phyloP scores from a whole-genome alignment of 1,284 basidiomycete genomes.

The Pseudozyma thailandica region DNA sequence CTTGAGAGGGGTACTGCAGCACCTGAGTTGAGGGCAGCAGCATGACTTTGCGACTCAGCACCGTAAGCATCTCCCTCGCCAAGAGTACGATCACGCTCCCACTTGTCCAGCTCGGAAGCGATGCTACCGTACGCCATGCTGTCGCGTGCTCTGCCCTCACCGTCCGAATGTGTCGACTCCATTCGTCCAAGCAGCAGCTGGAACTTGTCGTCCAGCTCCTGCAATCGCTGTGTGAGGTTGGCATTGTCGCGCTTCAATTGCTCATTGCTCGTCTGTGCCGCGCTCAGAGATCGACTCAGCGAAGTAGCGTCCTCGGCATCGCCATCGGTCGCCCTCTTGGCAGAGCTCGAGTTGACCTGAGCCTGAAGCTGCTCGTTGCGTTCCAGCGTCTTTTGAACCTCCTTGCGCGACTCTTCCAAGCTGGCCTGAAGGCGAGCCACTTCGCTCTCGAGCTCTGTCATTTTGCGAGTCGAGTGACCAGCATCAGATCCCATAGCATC shows the following conservation, averaged over 20 bases:
- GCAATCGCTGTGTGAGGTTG: slow-evolving; percentile 47
- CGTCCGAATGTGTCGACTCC: slow-evolving; percentile 50
- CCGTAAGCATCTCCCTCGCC: slow-evolving; percentile 24
- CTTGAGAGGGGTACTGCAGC: slow-evolving; percentile 23
- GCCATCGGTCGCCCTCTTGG: slow-evolving; percentile 4
- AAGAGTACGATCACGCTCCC: slow-evolving; percentile 48
- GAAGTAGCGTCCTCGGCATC: slow-evolving; percentile 12
- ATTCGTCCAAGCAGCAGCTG: slow-evolving; percentile 55
- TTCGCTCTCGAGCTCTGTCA: slow-evolving; percentile 53
- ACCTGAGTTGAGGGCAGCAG: neutral
- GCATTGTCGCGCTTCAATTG: slow-evolving; percentile 57
- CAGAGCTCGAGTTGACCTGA: slow-evolving; percentile 25
- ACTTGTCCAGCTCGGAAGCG: slow-evolving; percentile 61
- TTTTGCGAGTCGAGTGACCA: slow-evolving; percentile 31
- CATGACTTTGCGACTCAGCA: neutral
- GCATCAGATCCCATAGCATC: slow-evolving; percentile 18
- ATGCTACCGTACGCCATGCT: slow-evolving; percentile 56
- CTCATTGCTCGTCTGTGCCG: slow-evolving; percentile 50
- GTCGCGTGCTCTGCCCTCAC: slow-evolving; percentile 33
- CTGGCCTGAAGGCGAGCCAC: slow-evolving; percentile 41
- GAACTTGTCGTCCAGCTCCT: slow-evolving; percentile 61
- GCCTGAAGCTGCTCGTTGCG: slow-evolving; percentile 51
- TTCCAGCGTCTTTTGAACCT: slow-evolving; percentile 52
- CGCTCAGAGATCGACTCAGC: slow-evolving; percentile 20
- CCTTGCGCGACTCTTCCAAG: slow-evolving; percentile 41